Evolutionary conservation across 2,329 filamentous ascomycete species (phyloP).

Genomic region (Ascochyta viciae-villosae): DNA sequence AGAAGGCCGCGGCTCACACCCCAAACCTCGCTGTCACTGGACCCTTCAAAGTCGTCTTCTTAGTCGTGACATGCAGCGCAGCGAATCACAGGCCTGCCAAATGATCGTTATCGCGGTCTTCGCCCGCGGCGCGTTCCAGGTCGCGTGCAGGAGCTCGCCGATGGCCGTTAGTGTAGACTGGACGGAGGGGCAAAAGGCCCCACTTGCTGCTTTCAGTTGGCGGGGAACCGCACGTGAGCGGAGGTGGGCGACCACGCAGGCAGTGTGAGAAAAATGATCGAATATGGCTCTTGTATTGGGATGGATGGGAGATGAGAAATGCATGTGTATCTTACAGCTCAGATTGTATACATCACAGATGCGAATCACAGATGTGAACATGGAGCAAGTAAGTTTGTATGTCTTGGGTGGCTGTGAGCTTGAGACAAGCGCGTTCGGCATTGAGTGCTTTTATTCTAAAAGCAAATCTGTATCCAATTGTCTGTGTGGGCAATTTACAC

Average conservation of each 20-base stretch:
- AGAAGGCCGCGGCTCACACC: slow-evolving; percentile 12
- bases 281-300: too few relatives aligned
- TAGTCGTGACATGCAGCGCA: slow-evolving; percentile 10
- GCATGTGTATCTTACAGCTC: too few relatives aligned
- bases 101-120: slow-evolving; percentile 18
- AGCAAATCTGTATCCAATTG: background rate
- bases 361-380: too few relatives aligned
- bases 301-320: too few relatives aligned
- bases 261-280: too few relatives aligned
- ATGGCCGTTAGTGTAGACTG: slow-evolving; percentile 26
- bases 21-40: slow-evolving; percentile 10
- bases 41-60: slow-evolving; percentile 3
- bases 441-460: background rate
- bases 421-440: too few relatives aligned
- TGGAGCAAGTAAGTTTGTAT: too few relatives aligned
- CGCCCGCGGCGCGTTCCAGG: slow-evolving; percentile 15
- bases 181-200: slow-evolving; percentile 15
- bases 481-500: background rate
- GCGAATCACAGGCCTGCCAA: slow-evolving; percentile 26
- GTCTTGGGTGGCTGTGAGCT: too few relatives aligned
- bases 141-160: slow-evolving; percentile 37
- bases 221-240: slow-evolving; percentile 5
- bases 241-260: background rate
- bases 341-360: too few relatives aligned
- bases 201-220: slow-evolving; percentile 9